Evolutionary conservation across 352 stramenopile species (phyloP), one percentile per base, ranked within the genome.

Genomic region (Phytophthora ramorum): DNA sequence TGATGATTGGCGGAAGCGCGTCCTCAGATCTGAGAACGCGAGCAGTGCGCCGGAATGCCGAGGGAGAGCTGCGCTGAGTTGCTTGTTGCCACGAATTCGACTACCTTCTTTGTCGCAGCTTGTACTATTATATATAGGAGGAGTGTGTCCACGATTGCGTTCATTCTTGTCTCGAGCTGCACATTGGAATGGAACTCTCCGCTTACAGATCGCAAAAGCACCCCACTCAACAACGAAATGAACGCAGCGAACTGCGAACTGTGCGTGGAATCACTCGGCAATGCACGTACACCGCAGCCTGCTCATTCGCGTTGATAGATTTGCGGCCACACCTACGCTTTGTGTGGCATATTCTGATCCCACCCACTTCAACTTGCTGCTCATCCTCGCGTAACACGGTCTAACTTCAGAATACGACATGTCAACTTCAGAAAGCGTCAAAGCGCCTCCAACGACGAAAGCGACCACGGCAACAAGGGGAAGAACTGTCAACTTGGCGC

Each of bases 1-100:
- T 30, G 49, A 30, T 66, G 58, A 66, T 68, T 57, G 51, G 60
- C 14, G 4, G 44, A 59, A 50, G 9, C 14, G n/a, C 44, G 19
- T 68, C 51, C 50, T 72, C 64, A 72, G 58, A 67, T 55, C 62
- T 64, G 54, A 65, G 46, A 49, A 57, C 17, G 22, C 3, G 22
- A 24, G 22, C 22, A 24, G 22, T 24, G 22, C 22, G 3, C 22
- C 22, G 22, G 22, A 24, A 24, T 24, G 22, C 22, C 22, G 22
- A 24, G 22, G 22, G 22, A 24, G 22, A 24, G 22, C 22, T 24
- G 22, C 22, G 22, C 22, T 24, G 22, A 3, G 22, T 24, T 24
- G 22, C 3, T 24, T 24, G 1, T 24, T 24, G 22, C 22, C 22
- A 24, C 22, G 22, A 24, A 24, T 24, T 24, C 22, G 1, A 24